Base-by-base conservation (phyloP, 257 asterid species). In the Primulina eburnea region DNA sequence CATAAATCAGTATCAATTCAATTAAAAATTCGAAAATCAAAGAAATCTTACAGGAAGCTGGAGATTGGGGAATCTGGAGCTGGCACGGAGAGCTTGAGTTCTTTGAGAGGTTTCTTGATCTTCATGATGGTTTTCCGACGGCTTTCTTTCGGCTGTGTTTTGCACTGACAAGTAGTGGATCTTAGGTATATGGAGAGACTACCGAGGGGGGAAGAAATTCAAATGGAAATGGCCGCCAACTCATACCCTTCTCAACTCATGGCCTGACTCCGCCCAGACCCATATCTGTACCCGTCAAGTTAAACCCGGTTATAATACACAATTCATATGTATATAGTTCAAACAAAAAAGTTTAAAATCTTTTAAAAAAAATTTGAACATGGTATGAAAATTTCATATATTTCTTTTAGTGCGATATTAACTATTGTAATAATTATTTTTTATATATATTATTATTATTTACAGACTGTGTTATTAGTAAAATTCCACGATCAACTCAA, bases 41-140 rank as follows among this genome's bases (percentile, higher is more conserved):
- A 4, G 18, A 43, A 11, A 43, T 43, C n/a, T 12, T 66, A 89
- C 98, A 92, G 76, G 80, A 92, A 92, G 65, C 78, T 81, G 86
- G 96, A 83, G 71, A 92, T 92, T 68, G 93, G 84, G 60, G 93
- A 83, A 37, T 84, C 90, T 76, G 88, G 97, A 74, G 85, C 80
- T 28, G 97, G 98, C 59, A 90, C 89, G 28, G 95, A 84, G 75
- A 92, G 98, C 85, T 90, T 92, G 79, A 92, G 95, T 17, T 88
- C 95, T 83, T 80, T 84, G 77, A 92, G 73, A 47, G 98, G 96
- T 74, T 84, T 92, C 91, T 86, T 84, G 55, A 85, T 80, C 92
- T 87, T 92, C 97, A 92, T 90, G 66, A 71, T 67, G 55, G 61
- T 53, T 43, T 21, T 53, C 17, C 68, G 58, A 40, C 62, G 7